A percentile compares a stretch with the other conserved stretches of the same genome.
Conservation (phyloP, 352 stramenopile species). For the Globisporangium viniferum region DNA sequence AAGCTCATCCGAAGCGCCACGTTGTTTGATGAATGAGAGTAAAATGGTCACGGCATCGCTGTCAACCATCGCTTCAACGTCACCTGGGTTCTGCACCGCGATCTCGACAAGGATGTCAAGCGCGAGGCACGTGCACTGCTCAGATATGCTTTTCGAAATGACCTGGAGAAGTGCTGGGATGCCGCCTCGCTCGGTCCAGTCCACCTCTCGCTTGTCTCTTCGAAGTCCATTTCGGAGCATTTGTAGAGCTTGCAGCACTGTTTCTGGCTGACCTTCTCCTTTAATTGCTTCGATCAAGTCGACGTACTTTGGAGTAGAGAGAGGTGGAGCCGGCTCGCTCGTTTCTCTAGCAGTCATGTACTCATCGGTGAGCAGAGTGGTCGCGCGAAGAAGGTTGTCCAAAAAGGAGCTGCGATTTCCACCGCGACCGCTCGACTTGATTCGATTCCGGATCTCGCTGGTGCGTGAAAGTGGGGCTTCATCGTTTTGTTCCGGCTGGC, state of each 20-base stretch:
- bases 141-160: constrained; percentile 38
- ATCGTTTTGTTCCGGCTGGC: not conserved
- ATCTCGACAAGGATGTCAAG: constrained; percentile 43
- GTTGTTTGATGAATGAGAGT: constrained; percentile 39
- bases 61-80: constrained; percentile 38
- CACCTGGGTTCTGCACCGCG: constrained; percentile 29
- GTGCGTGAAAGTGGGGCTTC: constrained; percentile 13
- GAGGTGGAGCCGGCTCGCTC: not conserved
- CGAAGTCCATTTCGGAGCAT: constrained; percentile 32
- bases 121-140: constrained; percentile 29
- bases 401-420: constrained; percentile 17
- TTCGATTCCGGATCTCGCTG: constrained; percentile 16
- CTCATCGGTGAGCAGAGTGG: constrained; percentile 12
- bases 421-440: constrained; percentile 2
- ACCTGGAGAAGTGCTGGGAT: constrained; percentile 40
- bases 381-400: constrained; percentile 15
- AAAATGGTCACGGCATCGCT: constrained; percentile 46
- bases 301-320: constrained; percentile 14
- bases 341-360: constrained; percentile 21
- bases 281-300: constrained; percentile 15
- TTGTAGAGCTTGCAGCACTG: constrained; percentile 30
- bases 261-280: not conserved
- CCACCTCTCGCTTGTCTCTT: constrained; percentile 21
- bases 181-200: constrained; percentile 38
- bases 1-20: constrained; percentile 30